phyloP scores from a whole-genome alignment of 2,329 filamentous ascomycete species.

The Fusarium veterinarium region DNA sequence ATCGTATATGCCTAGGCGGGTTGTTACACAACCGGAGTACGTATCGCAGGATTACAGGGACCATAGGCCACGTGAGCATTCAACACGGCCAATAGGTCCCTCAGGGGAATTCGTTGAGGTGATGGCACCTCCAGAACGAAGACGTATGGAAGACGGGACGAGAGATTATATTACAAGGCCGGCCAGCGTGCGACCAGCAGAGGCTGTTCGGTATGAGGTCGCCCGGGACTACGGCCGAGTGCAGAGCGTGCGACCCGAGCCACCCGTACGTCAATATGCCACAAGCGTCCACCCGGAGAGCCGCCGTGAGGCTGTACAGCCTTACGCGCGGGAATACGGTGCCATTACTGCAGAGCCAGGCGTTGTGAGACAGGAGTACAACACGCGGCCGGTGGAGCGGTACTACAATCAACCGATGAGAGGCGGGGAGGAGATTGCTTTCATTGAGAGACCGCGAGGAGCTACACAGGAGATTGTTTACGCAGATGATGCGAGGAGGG shows the following conservation, averaged over 20 bases:
- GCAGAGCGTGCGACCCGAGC: slow-evolving; percentile 56
- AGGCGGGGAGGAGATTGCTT: slow-evolving; percentile 55
- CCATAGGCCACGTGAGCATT: slow-evolving; percentile 69
- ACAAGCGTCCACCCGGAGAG: slow-evolving; percentile 45
- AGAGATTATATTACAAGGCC: slow-evolving; percentile 67
- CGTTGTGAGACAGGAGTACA: slow-evolving; percentile 50
- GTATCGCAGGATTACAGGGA: slow-evolving; percentile 62
- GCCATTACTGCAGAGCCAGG: slow-evolving; percentile 41
- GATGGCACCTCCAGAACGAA: slow-evolving; percentile 55
- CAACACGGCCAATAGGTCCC: slow-evolving; percentile 59
- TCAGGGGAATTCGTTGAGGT: slow-evolving; percentile 61
- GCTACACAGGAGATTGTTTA: slow-evolving; percentile 59
- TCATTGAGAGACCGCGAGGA: slow-evolving; percentile 57
- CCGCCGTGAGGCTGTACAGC: slow-evolving; percentile 46
- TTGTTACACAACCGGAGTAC: slow-evolving; percentile 73
- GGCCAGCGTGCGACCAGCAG: slow-evolving; percentile 68
- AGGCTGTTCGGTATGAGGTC: slow-evolving; percentile 56
- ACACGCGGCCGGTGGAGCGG: slow-evolving; percentile 56
- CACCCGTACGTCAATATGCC: slow-evolving; percentile 45
- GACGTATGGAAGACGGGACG: slow-evolving; percentile 58
- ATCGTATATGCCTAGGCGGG: slow-evolving; percentile 62
- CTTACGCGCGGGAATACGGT: slow-evolving; percentile 49
- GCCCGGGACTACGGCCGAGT: slow-evolving; percentile 57
- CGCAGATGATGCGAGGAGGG: slow-evolving; percentile 54
- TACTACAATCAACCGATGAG: slow-evolving; percentile 55